Evolutionary conservation across 441 rosid genomes (phyloP).

Genomic region (Gossypium schwendimanii): DNA sequence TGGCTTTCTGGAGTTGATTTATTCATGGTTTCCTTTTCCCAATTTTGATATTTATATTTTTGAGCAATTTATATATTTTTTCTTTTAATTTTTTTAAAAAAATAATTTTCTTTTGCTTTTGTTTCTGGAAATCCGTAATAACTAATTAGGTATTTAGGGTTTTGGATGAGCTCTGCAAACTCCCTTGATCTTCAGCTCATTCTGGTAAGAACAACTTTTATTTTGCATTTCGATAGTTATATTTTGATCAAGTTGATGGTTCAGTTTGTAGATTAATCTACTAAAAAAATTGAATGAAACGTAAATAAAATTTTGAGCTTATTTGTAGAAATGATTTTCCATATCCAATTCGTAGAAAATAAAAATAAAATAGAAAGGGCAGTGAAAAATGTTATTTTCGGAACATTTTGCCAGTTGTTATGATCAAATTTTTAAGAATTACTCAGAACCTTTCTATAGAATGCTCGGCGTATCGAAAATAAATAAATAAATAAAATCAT

Average conservation of each 20-base stretch:
- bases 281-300: background rate
- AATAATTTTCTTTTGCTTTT: background rate
- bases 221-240: background rate
- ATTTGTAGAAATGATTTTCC: background rate
- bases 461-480: background rate
- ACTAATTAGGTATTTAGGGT: background rate
- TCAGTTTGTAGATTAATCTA: background rate
- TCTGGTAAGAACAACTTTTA: background rate
- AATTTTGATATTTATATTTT: background rate
- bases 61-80: background rate
- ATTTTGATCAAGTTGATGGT: background rate
- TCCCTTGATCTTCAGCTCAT: background rate
- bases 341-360: background rate
- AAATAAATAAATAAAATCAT: background rate
- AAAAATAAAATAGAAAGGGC: background rate
- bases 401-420: background rate
- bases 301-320: background rate
- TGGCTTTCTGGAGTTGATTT: conserved; percentile 14
- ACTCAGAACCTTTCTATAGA: background rate
- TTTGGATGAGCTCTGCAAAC: background rate
- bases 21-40: background rate
- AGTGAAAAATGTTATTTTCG: background rate
- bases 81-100: background rate
- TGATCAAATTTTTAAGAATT: background rate
- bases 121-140: background rate